Evolutionary conservation across 352 stramenopile species (phyloP).

Genomic region (Phytophthora sojae): DNA sequence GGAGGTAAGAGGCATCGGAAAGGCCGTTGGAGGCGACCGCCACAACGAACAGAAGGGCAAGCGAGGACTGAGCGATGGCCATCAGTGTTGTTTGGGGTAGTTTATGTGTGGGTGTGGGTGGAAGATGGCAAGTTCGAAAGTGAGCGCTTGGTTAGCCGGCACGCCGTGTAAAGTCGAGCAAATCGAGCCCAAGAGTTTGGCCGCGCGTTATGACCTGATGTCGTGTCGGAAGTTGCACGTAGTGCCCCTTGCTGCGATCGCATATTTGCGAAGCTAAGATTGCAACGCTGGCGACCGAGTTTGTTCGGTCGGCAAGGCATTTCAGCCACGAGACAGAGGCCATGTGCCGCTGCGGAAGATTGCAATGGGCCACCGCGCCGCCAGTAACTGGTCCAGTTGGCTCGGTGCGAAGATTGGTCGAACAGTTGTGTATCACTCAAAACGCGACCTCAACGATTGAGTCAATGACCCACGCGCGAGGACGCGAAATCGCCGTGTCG

Average conservation of each 20-base stretch:
- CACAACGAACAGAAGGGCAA: no score
- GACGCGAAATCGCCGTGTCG: constrained; percentile 4
- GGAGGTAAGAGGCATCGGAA: no score
- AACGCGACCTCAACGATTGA: constrained; percentile 9
- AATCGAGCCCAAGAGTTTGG: not conserved
- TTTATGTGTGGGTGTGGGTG: no score
- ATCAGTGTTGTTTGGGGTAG: no score
- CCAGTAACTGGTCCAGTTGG: constrained; percentile 2
- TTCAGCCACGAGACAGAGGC: constrained; percentile 12
- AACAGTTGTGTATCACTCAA: constrained; percentile 18
- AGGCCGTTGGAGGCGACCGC: no score
- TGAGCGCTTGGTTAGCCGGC: not conserved
- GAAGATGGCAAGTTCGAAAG: no score
- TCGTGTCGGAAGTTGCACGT: constrained; percentile 10
- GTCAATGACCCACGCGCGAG: constrained; percentile 4
- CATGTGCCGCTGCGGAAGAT: constrained; percentile 33
- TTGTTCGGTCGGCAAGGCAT: constrained; percentile 23
- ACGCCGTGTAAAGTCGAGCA: no score
- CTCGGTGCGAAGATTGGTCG: constrained; percentile 3
- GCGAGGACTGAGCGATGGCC: no score
- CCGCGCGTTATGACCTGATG: constrained; percentile 20
- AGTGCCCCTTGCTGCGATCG: constrained; percentile 24
- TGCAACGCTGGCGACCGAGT: constrained; percentile 13
- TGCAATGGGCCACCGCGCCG: constrained; percentile 18
- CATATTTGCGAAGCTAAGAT: constrained; percentile 9